Evolutionary conservation across 805 yeast genomes (phyloP), one percentile per base, ranked within the genome.

Genomic region (Saccharomycopsis schoenii): DNA sequence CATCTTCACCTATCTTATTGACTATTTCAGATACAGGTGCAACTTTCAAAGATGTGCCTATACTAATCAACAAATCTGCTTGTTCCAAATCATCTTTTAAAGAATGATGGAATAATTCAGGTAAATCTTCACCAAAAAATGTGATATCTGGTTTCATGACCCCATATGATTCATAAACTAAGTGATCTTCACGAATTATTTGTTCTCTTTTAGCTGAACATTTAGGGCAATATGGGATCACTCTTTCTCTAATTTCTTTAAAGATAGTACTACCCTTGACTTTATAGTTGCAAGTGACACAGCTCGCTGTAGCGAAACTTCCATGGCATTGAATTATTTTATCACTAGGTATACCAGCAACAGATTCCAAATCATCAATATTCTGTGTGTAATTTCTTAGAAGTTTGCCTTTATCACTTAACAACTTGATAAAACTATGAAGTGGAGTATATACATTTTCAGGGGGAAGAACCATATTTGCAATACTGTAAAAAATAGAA

Each of bases 111-210:
- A 86, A 91, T 56, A 77, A 72, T 14, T 77, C 76, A 0, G 97
- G 97, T 61, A 91, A 75, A 15, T 84, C 82, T 71, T 91, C 97
- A 15, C 96, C 96, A 67, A 91, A 91, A 69, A 91, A 91, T 0
- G 96, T 90, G 63, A 91, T 91, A 69, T 91, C 96, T 0, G 97
- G 97, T 70, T 92, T 91, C 80, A 89, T 79, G 2, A 90, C 93
- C 15, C 97, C 97, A 69, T 73, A 83, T 9, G 87, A 80, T 4
- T 59, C 60, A 42, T 52, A 69, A 67, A 29, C 68, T 71, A 64
- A 57, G 56, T 60, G 24, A 61, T 59, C 58, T 50, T 65, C 43
- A 60, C 69, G 58, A 70, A 72, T 63, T 68, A 70, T 67, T 56
- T 66, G 70, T 58, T 70, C 70, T 61, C 84, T 74, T 68, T 77